phyloP scores from a whole-genome alignment of 352 stramenopile species.

The Aphanomyces euteiches region DNA sequence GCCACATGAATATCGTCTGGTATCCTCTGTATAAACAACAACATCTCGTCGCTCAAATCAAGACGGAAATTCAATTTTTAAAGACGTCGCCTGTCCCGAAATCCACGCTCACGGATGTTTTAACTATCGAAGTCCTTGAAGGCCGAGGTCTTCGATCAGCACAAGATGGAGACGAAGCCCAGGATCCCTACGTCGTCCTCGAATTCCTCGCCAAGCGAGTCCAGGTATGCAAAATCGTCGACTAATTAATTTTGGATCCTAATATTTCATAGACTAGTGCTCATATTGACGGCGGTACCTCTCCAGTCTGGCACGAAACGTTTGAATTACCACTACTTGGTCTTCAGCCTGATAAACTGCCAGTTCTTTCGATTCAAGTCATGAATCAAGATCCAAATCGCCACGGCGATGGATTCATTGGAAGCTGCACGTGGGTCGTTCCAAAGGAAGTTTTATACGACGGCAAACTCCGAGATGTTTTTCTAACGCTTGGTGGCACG shows the following conservation, averaged over 20 bases:
- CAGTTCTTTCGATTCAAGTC: constrained; percentile 34
- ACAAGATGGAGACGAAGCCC: constrained; percentile 18
- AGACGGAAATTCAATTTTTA: constrained; percentile 48
- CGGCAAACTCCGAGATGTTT: constrained; percentile 26
- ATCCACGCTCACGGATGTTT: constrained; percentile 1
- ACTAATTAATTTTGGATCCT: not conserved
- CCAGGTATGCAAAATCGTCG: not conserved
- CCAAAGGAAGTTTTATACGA: constrained; percentile 32
- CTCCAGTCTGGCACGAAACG: constrained; percentile 22
- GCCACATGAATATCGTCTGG: constrained; percentile 40
- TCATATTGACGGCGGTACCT: constrained; percentile 19
- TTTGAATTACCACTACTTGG: constrained; percentile 15
- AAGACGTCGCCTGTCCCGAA: constrained; percentile 5
- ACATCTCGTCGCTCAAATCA: constrained; percentile 33
- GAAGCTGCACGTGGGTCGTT: constrained; percentile 38
- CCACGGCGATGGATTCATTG: constrained; percentile 30
- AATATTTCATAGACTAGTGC: constrained; percentile 24
- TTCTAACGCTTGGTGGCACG: constrained; percentile 1
- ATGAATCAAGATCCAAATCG: constrained; percentile 29
- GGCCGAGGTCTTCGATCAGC: constrained; percentile 5
- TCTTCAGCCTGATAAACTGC: not conserved
- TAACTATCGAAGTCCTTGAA: constrained; percentile 27
- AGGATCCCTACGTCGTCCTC: constrained; percentile 19
- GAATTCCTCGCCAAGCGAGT: constrained; percentile 8
- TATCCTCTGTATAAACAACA: constrained; percentile 29